These are phyloP conservation scores for Sarocladium oryzae DNA, from an alignment of 2,329 filamentous ascomycete genomes.

Conservation along the genomic window DNA sequence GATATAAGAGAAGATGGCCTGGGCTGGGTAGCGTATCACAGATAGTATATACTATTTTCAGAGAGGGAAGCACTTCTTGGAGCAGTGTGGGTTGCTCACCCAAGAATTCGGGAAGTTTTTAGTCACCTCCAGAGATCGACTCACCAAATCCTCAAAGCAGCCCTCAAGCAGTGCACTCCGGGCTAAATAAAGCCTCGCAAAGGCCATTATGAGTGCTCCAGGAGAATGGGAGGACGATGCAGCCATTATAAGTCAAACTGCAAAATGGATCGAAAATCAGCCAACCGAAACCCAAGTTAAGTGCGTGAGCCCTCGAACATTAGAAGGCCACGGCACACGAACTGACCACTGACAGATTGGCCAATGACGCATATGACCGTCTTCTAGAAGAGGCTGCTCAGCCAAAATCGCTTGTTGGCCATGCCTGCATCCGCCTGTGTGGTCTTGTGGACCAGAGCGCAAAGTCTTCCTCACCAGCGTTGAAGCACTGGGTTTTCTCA, in stretches of 20 bases:
- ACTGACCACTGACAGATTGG: conserved; percentile 14
- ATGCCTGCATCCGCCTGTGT: conserved; percentile 52
- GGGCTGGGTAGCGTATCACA: too few species aligned
- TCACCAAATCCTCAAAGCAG: too few species aligned
- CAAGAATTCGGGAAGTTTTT: too few species aligned
- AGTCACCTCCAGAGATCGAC: too few species aligned
- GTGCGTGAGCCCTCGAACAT: conserved; percentile 1
- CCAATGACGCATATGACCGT: conserved; percentile 37
- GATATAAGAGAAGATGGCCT: too few species aligned
- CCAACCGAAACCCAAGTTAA: conserved; percentile 10
- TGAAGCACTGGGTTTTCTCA: conserved; percentile 47
- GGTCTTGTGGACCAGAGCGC: conserved; percentile 55
- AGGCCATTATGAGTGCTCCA: not conserved
- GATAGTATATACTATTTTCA: too few species aligned
- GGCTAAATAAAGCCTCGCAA: not conserved
- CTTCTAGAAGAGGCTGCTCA: conserved; percentile 44
- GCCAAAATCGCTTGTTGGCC: conserved; percentile 48
- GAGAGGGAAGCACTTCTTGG: too few species aligned
- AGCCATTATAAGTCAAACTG: conserved; percentile 5
- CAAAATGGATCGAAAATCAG: conserved; percentile 14
- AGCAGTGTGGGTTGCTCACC: too few species aligned
- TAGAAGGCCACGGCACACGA: conserved; percentile 11
- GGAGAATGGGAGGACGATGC: not conserved
- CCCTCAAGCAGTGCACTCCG: not conserved
- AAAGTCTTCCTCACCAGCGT: conserved; percentile 36